These are phyloP conservation scores for Pleurozium schreberi DNA, from an alignment of 225 moss, liverwort and hornwort genomes.

Conservation along the genomic window DNA sequence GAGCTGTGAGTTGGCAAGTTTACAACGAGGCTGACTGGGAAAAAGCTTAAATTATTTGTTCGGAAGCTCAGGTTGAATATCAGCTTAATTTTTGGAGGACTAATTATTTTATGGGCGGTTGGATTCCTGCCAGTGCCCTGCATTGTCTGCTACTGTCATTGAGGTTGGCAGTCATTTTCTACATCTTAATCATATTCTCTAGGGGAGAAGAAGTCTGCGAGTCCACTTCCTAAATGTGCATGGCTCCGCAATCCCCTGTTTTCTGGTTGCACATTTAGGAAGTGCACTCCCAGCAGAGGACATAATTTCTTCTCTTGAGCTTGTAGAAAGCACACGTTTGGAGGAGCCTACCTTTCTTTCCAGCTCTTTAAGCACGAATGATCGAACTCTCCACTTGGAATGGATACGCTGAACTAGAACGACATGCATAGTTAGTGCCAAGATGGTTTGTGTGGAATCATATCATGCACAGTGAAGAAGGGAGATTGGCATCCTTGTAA, in stretches of 20 bases:
- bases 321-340: neutral
- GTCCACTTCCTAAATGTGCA: neutral
- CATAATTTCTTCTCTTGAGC: neutral
- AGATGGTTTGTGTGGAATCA: too few relatives aligned
- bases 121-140: neutral
- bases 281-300: too few relatives aligned
- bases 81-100: neutral
- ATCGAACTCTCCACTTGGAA: neutral
- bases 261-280: too few relatives aligned
- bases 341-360: neutral
- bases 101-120: neutral
- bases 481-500: neutral
- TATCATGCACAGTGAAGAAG: neutral
- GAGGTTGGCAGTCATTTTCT: neutral
- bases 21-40: constrained; percentile 33
- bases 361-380: neutral
- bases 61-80: neutral
- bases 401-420: neutral
- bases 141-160: neutral
- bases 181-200: neutral
- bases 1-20: constrained; percentile 34
- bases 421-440: too few relatives aligned
- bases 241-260: too few relatives aligned
- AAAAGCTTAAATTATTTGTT: constrained; percentile 8
- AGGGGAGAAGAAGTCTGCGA: neutral